These are phyloP conservation scores for Phellopilus nigrolimitatus DNA, from an alignment of 1,284 basidiomycete species.

Conservation along the genomic window DNA sequence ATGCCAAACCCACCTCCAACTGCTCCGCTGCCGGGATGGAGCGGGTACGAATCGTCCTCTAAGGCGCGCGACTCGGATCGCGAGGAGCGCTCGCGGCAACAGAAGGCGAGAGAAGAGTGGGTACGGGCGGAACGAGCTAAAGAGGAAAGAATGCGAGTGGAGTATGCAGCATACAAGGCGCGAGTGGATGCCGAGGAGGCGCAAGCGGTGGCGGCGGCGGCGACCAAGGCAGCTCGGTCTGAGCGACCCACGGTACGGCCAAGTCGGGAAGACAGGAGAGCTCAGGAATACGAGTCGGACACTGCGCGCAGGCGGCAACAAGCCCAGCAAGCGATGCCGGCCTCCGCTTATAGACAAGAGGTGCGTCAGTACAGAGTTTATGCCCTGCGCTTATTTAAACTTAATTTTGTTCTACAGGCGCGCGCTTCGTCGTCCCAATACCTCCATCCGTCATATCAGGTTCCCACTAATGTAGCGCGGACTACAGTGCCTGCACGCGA, in stretches of 20 bases:
- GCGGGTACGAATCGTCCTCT: slow-evolving; percentile 5
- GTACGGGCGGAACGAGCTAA: slow-evolving; percentile 8
- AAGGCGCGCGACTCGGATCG: slow-evolving; percentile 8
- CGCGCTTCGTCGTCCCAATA: neutral
- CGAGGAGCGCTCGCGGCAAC: slow-evolving; percentile 14
- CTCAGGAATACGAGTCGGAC: slow-evolving; percentile 14
- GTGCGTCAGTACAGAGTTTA: neutral
- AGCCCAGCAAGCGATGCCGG: neutral
- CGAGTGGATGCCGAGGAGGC: slow-evolving; percentile 7
- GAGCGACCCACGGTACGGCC: slow-evolving; percentile 3
- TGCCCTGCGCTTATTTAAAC: neutral
- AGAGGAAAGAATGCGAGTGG: slow-evolving; percentile 8
- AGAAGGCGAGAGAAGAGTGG: slow-evolving; percentile 12
- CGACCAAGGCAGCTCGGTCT: neutral
- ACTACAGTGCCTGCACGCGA: neutral
- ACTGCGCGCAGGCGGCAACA: slow-evolving; percentile 5
- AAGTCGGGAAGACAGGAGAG: slow-evolving; percentile 5
- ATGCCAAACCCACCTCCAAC: neutral
- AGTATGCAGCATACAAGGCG: slow-evolving; percentile 9
- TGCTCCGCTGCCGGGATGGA: slow-evolving; percentile 1
- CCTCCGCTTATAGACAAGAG: slow-evolving; percentile 10
- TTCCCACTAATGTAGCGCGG: neutral
- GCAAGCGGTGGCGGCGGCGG: slow-evolving; percentile 2
- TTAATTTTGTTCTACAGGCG: slow-evolving; percentile 1
- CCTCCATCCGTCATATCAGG: slow-evolving; percentile 3